Evolutionary conservation across 1,139 yeast genomes (phyloP).

Genomic region (Pichia sp.): DNA sequence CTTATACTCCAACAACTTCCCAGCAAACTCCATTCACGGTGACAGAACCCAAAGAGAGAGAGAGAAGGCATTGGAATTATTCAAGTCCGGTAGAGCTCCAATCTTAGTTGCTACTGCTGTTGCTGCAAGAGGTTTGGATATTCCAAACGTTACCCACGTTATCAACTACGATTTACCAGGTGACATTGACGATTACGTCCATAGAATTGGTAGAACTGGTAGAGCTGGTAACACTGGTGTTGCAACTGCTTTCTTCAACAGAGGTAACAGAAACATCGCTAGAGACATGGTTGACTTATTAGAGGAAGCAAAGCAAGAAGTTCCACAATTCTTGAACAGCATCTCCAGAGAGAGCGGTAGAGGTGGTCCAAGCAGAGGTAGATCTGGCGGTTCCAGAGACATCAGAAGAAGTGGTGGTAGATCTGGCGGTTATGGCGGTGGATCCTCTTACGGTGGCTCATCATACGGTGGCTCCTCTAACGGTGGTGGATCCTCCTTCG

Average conservation of each 20-base stretch:
- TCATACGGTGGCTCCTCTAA: constrained; percentile 15
- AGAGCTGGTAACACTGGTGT: constrained; percentile 99
- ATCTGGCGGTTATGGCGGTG: constrained; percentile 7
- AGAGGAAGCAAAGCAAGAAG: constrained; percentile 95
- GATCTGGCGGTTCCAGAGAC: constrained; percentile 30
- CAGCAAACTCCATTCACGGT: constrained; percentile 98
- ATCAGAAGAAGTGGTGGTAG: constrained; percentile 26
- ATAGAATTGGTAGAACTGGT: constrained; percentile 99
- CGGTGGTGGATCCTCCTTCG: constrained; percentile 16
- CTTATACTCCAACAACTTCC: constrained; percentile 81
- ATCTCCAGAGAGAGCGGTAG: constrained; percentile 75
- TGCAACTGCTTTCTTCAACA: constrained; percentile 97
- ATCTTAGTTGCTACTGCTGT: constrained; percentile 97
- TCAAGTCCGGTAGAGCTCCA: constrained; percentile 83
- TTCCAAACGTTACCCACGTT: constrained; percentile 97
- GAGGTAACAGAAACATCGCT: constrained; percentile 85
- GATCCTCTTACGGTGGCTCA: constrained; percentile 14
- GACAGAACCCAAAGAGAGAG: constrained; percentile 98
- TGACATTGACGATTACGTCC: constrained; percentile 97
- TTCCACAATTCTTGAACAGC: constrained; percentile 79
- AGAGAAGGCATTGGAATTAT: constrained; percentile 90
- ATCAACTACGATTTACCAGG: constrained; percentile 95
- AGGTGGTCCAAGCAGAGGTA: constrained; percentile 34
- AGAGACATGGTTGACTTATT: constrained; percentile 84
- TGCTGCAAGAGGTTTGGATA: constrained; percentile 99